Percentiles rank a stretch among this genome's conserved stretches.
phyloP scores from a whole-genome alignment of 495 filamentous ascomycete species.

The Schizothecium vesticola region DNA sequence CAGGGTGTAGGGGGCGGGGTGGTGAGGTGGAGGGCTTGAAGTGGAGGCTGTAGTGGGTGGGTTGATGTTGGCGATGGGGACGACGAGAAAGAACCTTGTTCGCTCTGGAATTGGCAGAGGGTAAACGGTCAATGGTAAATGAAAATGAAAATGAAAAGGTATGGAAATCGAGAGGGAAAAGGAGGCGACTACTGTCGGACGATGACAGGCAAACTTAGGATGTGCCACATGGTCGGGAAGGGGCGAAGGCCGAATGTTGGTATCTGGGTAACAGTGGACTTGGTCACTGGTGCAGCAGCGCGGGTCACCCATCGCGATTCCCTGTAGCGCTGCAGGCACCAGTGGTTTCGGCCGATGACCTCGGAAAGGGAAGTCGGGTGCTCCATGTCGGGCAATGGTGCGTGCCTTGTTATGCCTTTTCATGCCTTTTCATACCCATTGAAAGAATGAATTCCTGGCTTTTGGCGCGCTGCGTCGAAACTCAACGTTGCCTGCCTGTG shows the following conservation, averaged over 20 bases:
- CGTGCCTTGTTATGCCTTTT: too few species aligned
- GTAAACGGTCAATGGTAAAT: background rate
- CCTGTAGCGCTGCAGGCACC: background rate
- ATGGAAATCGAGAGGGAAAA: too few species aligned
- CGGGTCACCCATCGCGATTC: background rate
- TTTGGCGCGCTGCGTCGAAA: too few species aligned
- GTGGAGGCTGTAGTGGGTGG: background rate
- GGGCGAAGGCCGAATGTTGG: background rate
- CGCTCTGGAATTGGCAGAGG: background rate
- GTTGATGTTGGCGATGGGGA: background rate
- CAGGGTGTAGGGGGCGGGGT: background rate
- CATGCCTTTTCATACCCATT: background rate
- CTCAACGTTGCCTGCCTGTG: too few species aligned
- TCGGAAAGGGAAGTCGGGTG: too few species aligned
- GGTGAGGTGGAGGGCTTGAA: background rate
- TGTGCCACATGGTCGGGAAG: background rate
- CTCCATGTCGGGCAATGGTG: too few species aligned
- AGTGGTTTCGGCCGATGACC: background rate
- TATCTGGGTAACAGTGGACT: background rate
- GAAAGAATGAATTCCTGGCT: background rate
- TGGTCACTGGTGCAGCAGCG: background rate
- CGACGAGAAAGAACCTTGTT: background rate
- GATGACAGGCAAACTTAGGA: background rate
- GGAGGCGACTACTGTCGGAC: background rate
- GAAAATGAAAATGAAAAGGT: background rate